These are phyloP conservation scores for Bipolaris oryzae DNA, from an alignment of 2,329 filamentous ascomycete genomes.

Conservation along the genomic window DNA sequence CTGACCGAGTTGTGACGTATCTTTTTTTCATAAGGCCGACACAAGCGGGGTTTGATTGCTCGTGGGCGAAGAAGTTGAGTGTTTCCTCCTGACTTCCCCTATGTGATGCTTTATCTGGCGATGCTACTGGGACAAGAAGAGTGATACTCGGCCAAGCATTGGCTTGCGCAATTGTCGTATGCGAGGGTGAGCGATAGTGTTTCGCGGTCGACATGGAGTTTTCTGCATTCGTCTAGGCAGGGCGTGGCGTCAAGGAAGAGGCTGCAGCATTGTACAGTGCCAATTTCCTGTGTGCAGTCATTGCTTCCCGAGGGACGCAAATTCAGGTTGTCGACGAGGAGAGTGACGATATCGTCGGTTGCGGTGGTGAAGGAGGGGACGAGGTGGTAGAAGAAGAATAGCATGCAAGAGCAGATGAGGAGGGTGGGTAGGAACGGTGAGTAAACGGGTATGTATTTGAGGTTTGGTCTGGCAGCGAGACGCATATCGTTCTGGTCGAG, in stretches of 20 bases:
- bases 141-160: constrained; percentile 10
- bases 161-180: constrained; percentile 9
- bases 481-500: constrained; percentile 1
- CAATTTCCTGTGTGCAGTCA: constrained; percentile 8
- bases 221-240: constrained; percentile 11
- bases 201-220: constrained; percentile 4
- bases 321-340: background rate
- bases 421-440: constrained; percentile 1
- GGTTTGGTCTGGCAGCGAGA: background rate
- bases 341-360: background rate
- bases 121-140: background rate
- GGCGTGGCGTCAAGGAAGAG: constrained; percentile 5
- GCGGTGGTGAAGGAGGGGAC: constrained; percentile 2
- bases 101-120: background rate
- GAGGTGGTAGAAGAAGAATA: constrained; percentile 17
- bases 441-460: constrained; percentile 3
- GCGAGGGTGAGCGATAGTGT: constrained; percentile 2
- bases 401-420: constrained; percentile 10
- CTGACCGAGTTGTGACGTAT: background rate
- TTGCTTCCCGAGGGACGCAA: background rate
- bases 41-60: background rate
- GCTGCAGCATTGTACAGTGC: constrained; percentile 5
- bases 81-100: background rate
- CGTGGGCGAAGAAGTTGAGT: background rate
- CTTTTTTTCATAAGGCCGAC: background rate